Evolutionary conservation across 1,284 basidiomycete species (phyloP).

Genomic region (Pyrrhoderma lamaoense): DNA sequence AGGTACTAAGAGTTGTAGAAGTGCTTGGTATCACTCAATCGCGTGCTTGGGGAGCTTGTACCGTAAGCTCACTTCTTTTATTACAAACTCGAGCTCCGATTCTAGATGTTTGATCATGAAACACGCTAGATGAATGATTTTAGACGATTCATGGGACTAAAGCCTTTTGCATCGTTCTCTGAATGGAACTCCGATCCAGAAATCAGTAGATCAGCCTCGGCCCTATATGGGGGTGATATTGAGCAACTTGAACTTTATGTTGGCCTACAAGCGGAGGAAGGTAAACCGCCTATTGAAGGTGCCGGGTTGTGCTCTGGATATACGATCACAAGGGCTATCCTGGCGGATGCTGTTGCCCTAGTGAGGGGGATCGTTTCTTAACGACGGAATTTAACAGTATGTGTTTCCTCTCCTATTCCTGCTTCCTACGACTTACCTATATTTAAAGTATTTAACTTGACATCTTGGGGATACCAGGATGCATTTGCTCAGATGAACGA

Average conservation of each 20-base stretch:
- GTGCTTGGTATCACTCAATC: conserved; percentile 66
- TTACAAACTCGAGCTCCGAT: not conserved
- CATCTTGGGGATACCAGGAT: conserved; percentile 71
- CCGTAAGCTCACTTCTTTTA: conserved; percentile 35
- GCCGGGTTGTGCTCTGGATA: conserved; percentile 82
- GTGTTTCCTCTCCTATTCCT: conserved; percentile 10
- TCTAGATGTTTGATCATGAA: conserved; percentile 45
- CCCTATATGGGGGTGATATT: conserved; percentile 61
- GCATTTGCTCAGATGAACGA: conserved; percentile 56
- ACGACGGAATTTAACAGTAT: conserved; percentile 66
- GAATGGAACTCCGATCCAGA: conserved; percentile 73
- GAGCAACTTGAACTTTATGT: conserved; percentile 73
- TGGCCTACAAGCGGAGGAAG: conserved; percentile 71
- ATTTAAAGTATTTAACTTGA: conserved; percentile 55
- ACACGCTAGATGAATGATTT: conserved; percentile 57
- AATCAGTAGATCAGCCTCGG: conserved; percentile 57
- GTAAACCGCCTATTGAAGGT: conserved; percentile 63
- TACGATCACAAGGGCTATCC: conserved; percentile 79
- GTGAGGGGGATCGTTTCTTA: conserved; percentile 63
- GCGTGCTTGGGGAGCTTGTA: conserved; percentile 68
- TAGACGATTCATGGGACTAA: conserved; percentile 46
- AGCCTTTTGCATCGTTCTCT: conserved; percentile 51
- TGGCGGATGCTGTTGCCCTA: conserved; percentile 72
- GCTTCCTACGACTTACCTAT: not conserved
- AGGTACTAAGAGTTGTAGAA: conserved; percentile 62